Evolutionary conservation across 2,329 filamentous ascomycete species (phyloP), one percentile per base, ranked within the genome.

Genomic region (Cladosporium sp.): DNA sequence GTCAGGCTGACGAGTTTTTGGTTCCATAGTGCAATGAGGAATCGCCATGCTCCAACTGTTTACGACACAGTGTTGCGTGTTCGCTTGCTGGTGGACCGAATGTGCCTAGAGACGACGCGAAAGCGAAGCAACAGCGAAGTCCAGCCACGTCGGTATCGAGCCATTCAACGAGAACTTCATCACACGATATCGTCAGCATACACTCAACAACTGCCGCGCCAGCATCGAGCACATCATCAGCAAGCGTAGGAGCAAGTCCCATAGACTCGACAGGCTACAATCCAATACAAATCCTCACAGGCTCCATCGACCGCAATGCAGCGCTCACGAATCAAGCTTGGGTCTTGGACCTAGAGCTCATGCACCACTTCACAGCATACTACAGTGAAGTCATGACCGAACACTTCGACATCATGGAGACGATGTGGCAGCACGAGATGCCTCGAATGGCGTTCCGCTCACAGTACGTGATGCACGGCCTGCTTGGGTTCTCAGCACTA

Each of bases 61-160:
- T 68, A 11, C 58, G 73, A 63, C 74, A 75, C 66, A 69, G 70
- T 18, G 73, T 75, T 1, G 63, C 70, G 14, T 76, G 74, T 66
- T 73, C 71, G 13, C 67, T 74, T 28, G 73, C 73, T n/a, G 73
- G 73, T 8, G 73, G 73, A 5, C 73, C 73, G 23, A 67, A 69
- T 23, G 71, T 75, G 1, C 67, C 68, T 3, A 51, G 73, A 63
- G 73, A 75, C 28, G 73, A 74, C 66, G 67, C 69, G 16, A 74
- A 71, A 58, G 59, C 63, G 39, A 68, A 67, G 39, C 57, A 67
- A n/a, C 36, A 43, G 49, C 62, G 70, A 39, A 66, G 66, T 63
- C 70, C 71, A 7, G 65, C 68, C 4, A 66, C 67, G 18, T 71
- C 72, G 8, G 66, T 66, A 8, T 71, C 70, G 28, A 63, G 65